Evolutionary conservation across 345 rosid genomes (phyloP).

Genomic region (Citrus unshiu): DNA sequence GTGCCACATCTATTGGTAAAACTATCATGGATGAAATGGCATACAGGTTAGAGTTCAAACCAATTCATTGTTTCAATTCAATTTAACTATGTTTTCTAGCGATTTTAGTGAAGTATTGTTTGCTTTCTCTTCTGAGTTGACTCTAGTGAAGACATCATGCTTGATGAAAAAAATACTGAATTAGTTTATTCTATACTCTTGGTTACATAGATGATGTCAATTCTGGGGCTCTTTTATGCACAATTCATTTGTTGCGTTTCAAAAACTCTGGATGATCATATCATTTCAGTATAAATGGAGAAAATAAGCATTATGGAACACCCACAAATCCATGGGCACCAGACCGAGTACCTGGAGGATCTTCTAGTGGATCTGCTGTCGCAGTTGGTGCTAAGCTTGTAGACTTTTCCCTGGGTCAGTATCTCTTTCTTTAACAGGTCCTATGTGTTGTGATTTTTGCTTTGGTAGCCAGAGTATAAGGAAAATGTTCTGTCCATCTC

Average conservation of each 20-base stretch:
- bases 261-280: neutral
- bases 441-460: neutral
- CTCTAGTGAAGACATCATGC: neutral
- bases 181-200: neutral
- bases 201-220: neutral
- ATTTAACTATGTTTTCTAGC: neutral
- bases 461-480: neutral
- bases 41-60: slow-evolving; percentile 44
- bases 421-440: neutral
- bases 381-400: slow-evolving; percentile 79
- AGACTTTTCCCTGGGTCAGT: slow-evolving; percentile 81
- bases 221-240: neutral
- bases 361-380: slow-evolving; percentile 98
- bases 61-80: neutral
- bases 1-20: slow-evolving; percentile 69
- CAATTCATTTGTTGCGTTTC: neutral
- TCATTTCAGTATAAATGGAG: slow-evolving; percentile 67
- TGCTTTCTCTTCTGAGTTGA: neutral
- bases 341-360: slow-evolving; percentile 83
- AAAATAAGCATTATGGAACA: slow-evolving; percentile 82
- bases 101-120: neutral
- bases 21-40: slow-evolving; percentile 98
- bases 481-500: slow-evolving; percentile 6
- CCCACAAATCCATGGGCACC: slow-evolving; percentile 79
- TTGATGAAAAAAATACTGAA: neutral